Percentiles rank a stretch among this genome's conserved stretches.
These are phyloP conservation scores for Rickenella mellea DNA, from an alignment of 768 basidiomycete species.

Conservation along the genomic window DNA sequence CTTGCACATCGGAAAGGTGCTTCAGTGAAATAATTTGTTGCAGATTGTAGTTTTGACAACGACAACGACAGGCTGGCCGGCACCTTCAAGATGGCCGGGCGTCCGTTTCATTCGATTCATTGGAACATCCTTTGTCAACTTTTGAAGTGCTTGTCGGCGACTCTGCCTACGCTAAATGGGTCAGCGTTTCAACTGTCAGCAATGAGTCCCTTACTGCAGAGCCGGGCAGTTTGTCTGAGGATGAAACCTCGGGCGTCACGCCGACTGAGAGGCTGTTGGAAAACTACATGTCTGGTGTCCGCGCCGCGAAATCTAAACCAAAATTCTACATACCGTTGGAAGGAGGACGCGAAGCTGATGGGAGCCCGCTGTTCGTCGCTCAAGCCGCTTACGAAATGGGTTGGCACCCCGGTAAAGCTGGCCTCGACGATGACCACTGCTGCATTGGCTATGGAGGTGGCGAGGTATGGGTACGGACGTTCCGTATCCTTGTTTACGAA, in stretches of 20 bases:
- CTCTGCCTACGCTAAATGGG: conserved; percentile 47
- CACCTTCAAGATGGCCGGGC: too few species aligned
- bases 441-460: neutral
- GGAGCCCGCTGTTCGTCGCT: conserved; percentile 48
- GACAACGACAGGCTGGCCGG: too few species aligned
- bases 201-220: too few species aligned
- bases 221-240: conserved; percentile 37
- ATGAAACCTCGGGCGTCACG: conserved; percentile 27
- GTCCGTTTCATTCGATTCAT: too few species aligned
- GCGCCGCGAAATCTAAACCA: too few species aligned
- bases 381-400: conserved; percentile 43
- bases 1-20: conserved; percentile 60
- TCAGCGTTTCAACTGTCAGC: too few species aligned
- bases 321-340: too few species aligned
- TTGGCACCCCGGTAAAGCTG: conserved; percentile 57
- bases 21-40: too few species aligned
- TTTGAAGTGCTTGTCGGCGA: conserved; percentile 68
- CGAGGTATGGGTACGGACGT: neutral
- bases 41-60: too few species aligned
- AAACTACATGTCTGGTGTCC: too few species aligned
- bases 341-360: conserved; percentile 56
- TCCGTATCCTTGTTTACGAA: neutral
- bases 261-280: too few species aligned
- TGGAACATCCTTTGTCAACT: too few species aligned
- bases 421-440: conserved; percentile 38